phyloP scores from a whole-genome alignment of 2,329 filamentous ascomycete genomes.

The Aspergillus texensis region DNA sequence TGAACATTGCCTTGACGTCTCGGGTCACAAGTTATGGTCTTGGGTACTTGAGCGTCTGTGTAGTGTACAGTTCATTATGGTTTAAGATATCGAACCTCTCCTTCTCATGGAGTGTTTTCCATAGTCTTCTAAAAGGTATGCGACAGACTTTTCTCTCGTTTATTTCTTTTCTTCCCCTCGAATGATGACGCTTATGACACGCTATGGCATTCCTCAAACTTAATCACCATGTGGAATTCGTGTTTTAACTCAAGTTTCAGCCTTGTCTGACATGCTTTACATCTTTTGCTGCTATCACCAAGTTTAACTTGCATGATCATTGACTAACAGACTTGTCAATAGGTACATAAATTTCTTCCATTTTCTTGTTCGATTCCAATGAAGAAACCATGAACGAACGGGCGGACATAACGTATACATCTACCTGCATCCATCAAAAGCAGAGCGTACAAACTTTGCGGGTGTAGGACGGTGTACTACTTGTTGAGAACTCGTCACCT shows the following conservation, averaged over 20 bases:
- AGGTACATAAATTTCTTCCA: constrained; percentile 35
- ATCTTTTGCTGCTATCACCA: constrained; percentile 21
- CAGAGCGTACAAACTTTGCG: constrained; percentile 67
- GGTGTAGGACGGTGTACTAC: constrained; percentile 56
- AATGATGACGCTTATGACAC: constrained; percentile 66
- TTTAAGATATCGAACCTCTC: not conserved
- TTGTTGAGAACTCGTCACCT: constrained; percentile 73
- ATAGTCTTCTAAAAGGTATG: constrained; percentile 48
- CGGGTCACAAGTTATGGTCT: not conserved
- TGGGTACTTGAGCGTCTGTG: not conserved
- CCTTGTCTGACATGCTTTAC: constrained; percentile 62
- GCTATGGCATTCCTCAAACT: constrained; percentile 71
- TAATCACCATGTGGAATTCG: constrained; percentile 65
- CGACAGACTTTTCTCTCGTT: constrained; percentile 8
- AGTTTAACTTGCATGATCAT: constrained; percentile 20
- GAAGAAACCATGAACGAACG: constrained; percentile 69
- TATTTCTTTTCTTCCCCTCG: constrained; percentile 30
- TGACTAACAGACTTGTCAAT: constrained; percentile 34
- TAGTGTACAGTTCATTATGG: not conserved
- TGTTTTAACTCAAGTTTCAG: constrained; percentile 67
- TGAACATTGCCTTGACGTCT: constrained; percentile 3
- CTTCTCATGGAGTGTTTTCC: not conserved
- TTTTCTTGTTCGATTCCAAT: constrained; percentile 39
- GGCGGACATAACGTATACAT: constrained; percentile 66
- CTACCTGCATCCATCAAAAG: constrained; percentile 54